A percentile compares a stretch with the other conserved stretches of the same genome.
Conservation (phyloP, 1,284 basidiomycete genomes). For the Ceratobasidium sp. region DNA sequence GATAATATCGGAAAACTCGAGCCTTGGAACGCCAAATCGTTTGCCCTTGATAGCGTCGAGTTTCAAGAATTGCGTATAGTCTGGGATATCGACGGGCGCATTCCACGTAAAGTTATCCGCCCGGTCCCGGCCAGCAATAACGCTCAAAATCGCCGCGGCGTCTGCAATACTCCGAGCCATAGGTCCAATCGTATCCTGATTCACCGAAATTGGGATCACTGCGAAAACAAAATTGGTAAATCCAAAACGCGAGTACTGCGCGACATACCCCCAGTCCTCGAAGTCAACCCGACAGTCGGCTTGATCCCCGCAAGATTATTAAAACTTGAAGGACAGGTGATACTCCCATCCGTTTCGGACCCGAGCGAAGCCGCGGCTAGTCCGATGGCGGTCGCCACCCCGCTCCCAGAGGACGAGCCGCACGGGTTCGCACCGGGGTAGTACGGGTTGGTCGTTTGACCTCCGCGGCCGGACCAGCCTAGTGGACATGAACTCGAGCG, state of each 20-base stretch:
- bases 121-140: constrained; percentile 64
- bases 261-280: no score
- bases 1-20: constrained; percentile 32
- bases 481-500: constrained; percentile 59
- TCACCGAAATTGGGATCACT: constrained; percentile 66
- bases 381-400: constrained; percentile 66
- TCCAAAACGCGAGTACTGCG: no score
- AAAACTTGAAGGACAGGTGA: constrained; percentile 57
- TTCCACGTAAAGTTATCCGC: constrained; percentile 67
- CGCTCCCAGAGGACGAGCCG: constrained; percentile 71
- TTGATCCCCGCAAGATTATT: constrained; percentile 66
- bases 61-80: constrained; percentile 61
- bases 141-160: constrained; percentile 61
- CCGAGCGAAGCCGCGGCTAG: constrained; percentile 51
- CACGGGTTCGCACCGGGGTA: constrained; percentile 66
- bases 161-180: constrained; percentile 65
- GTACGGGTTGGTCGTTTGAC: constrained; percentile 67
- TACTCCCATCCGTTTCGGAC: constrained; percentile 56
- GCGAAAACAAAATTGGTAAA: background rate
- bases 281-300: constrained; percentile 66
- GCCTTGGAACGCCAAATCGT: constrained; percentile 63
- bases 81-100: constrained; percentile 60
- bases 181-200: constrained; percentile 71
- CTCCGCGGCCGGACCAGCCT: constrained; percentile 71
- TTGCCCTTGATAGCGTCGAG: constrained; percentile 59